phyloP scores from a whole-genome alignment of 768 basidiomycete species.

The Dendrothele bispora region DNA sequence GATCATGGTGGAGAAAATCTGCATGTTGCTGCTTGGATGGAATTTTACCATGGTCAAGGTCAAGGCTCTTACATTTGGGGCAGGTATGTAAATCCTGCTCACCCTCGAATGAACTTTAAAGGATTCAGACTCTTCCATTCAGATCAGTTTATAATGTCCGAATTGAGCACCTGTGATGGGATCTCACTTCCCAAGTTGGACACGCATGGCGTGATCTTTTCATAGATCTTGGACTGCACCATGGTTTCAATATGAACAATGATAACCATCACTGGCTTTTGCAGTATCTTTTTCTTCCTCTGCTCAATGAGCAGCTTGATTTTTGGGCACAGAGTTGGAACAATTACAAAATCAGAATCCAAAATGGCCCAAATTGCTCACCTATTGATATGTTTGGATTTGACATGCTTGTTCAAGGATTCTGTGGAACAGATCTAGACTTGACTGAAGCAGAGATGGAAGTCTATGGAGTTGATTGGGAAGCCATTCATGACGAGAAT shows the following conservation, averaged over 20 bases:
- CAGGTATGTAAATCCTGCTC: background rate
- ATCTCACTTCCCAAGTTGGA: too few species aligned
- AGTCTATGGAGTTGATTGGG: conserved; percentile 15
- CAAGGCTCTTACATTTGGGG: conserved; percentile 9
- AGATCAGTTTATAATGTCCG: too few species aligned
- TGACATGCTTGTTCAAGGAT: conserved; percentile 2
- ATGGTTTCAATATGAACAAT: conserved; percentile 14
- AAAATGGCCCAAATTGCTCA: conserved; percentile 1
- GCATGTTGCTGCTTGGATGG: conserved; percentile 5
- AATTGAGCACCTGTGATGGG: too few species aligned
- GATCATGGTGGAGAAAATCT: conserved; percentile 6
- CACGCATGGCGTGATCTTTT: too few species aligned
- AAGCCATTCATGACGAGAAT: conserved; percentile 5
- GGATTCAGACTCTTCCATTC: too few species aligned
- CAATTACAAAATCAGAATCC: background rate
- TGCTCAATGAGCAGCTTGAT: conserved; percentile 12
- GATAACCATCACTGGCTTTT: conserved; percentile 25
- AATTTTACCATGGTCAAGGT: background rate
- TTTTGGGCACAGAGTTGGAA: conserved; percentile 3
- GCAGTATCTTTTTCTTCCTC: conserved; percentile 22
- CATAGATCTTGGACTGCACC: too few species aligned
- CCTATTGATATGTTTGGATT: conserved; percentile 7
- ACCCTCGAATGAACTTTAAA: too few species aligned
- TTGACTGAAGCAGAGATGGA: conserved; percentile 8
- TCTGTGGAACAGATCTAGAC: background rate